phyloP scores from a whole-genome alignment of 495 filamentous ascomycete genomes.

The Xanthoparmelia taractica region DNA sequence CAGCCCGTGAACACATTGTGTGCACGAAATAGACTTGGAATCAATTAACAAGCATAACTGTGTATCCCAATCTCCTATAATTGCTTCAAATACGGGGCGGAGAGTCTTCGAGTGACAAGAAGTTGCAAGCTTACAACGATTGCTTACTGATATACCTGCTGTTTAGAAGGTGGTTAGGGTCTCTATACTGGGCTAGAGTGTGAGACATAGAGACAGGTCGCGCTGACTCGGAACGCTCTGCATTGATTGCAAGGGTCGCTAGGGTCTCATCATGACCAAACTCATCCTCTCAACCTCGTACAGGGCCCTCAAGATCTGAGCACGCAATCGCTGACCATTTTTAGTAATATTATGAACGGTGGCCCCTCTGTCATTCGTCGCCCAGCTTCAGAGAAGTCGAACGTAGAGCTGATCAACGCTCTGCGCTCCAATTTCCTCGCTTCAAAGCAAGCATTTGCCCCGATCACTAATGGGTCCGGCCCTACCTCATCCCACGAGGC shows the following conservation, averaged over 20 bases:
- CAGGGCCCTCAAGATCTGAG: constrained; percentile 7
- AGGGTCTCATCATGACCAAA: constrained; percentile 50
- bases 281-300: constrained; percentile 86
- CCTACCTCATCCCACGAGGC: constrained; percentile 24
- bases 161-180: neutral
- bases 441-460: constrained; percentile 49
- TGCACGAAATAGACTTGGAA: neutral
- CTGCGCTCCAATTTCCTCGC: constrained; percentile 71
- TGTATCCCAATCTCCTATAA: neutral
- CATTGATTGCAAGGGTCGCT: neutral
- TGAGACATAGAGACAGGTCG: neutral
- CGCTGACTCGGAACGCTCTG: neutral
- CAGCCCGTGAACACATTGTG: neutral
- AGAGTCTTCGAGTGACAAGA: neutral
- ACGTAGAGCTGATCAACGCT: constrained; percentile 80
- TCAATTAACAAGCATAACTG: neutral
- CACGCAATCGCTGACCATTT: constrained; percentile 22
- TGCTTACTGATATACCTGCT: neutral
- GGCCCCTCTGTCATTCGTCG: constrained; percentile 75
- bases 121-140: neutral
- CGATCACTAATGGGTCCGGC: constrained; percentile 24
- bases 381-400: constrained; percentile 65
- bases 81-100: neutral
- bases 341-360: constrained; percentile 76
- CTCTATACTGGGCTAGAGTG: neutral